Evolutionary conservation across 2,329 filamentous ascomycete genomes (phyloP), one percentile per base, ranked within the genome.

Genomic region (Allantophomopsis cytisporea): DNA sequence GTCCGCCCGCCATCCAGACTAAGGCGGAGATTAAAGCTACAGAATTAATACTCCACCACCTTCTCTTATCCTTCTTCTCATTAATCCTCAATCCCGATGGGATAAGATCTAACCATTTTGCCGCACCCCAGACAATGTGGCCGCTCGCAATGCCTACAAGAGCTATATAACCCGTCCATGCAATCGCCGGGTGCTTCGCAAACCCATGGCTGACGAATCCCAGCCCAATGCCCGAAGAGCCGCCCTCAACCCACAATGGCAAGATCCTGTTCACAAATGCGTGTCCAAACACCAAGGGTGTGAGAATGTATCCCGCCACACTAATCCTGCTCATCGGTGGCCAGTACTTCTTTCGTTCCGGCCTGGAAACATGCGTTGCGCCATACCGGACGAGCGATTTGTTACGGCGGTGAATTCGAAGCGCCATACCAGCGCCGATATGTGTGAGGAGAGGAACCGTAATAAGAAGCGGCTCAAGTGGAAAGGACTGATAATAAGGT

Each of bases 171-270:
- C 81, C 79, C 1, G 69, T 49, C 56, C 76, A 81, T n/a, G 82
- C 75, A 7, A 80, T 56, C 2, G 68, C 47, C 0, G 80, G 77
- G 51, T 84, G 80, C 12, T 74, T 70, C 21, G 82, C 77, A 54
- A 95, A 91, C 2, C 84, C 85, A 60, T 96, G 88, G 11, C 80
- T 76, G 7, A 95, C 79, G 56, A 83, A 96, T 11, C 76, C 79
- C 11, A 96, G 64, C 1, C 84, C 83, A 32, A 95, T 79, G 39
- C 89, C 80, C n/a, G 84, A 83, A 51, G 79, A 87, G 43, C 88
- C 86, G 6, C 88, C 88, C 39, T 93, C 83, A 35, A 86, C 71
- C 20, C 74, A 65, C 28, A 88, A 59, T 2, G 91, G 89, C 18
- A 93, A 64, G 2, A 76, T 60, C 28, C 89, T 75, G 57, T 93